Base-by-base conservation (phyloP, 441 rosid genomes). In the Pelargonium fulgidum region DNA sequence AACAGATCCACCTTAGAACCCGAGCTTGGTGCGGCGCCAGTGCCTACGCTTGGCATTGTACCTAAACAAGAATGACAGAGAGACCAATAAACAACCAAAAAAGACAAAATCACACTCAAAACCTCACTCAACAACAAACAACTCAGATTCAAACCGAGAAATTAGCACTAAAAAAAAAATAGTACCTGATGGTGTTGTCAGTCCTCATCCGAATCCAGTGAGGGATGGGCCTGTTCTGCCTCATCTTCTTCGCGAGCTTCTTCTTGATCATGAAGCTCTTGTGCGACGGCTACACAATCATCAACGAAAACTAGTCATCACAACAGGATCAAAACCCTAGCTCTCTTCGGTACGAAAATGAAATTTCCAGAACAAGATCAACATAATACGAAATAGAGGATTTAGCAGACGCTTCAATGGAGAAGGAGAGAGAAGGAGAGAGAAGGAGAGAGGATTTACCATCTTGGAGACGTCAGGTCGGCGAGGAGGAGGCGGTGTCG, bases 211-310 rank as follows among this genome's bases (percentile, higher is more conserved):
- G 36, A 13, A 62, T 62, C 65, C 65, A 62, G 65, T 62, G 65
- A 62, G 65, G 65, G n/a, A 62, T 62, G 7, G 65, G 65, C 65
- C 65, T 62, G 65, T 62, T 62, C 17, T 62, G 65, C 65, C 65
- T 62, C 65, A 62, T 62, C 41, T 62, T 24, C 65, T 62, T 62
- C 12, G 65, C 41, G n/a, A 62, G 65, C 65, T 62, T 62, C 65
- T 62, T 62, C 65, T 62, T 62, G 65, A 62, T 62, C 7, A 62
- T 62, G 65, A 62, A 62, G 7, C 36, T 62, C 65, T 62, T 62
- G 65, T 62, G 65, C 26, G 56, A 52, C 59, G 59, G 59, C 59
- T 52, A 14, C 59, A 52, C 8, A 14, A 14, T 4, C 20, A 13
- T 45, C 50, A 13, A 10, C 13, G 3, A 45, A 10, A 45, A 45